Evolutionary conservation across 169 alveolate species (phyloP), one percentile per base, ranked within the genome.

Genomic region (Eimeria necatrix): DNA sequence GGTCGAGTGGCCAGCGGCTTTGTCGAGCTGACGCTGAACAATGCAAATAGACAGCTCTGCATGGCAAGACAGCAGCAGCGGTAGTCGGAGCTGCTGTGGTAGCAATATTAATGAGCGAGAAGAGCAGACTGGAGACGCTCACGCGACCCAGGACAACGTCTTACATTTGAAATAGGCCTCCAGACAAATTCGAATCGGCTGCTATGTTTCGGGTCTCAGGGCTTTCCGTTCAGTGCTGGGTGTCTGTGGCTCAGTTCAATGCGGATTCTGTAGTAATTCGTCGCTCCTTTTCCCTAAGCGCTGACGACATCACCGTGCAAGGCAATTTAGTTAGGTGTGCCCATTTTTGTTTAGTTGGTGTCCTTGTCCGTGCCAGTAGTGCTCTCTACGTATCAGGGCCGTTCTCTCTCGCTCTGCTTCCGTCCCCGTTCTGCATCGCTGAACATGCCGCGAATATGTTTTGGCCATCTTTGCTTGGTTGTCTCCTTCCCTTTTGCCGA

Each of bases 21-120:
- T 52, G 95, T 91, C n/a, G 95, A 91, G 22, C 51, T 91, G 51
- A 68, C 73, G 22, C 85, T 91, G n/a, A 6, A 26, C 24, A 91
- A 91, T 74, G 20, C 71, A 12, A 92, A 91, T 22, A 80, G 95
- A 20, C 95, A 92, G 0, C 81, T 91, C 49, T 68, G 90, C 51
- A 91, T 91, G 95, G 95, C 73, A 56, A 56, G 20, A 3, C 68
- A 56, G 2, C 22, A 56, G 68, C 68, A 56, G 12, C 68, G 20
- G 68, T 18, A 56, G 68, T 18, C 68, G 68, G 0, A 0, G 41
- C 41, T 32, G 41, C 41, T 32, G 41, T 32, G 41, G 41, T 32
- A 32, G 2, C 41, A 32, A 32, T 32, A 32, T 32, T 32, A 32
- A 32, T 32, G 41, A 32, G 41, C 41, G 41, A 32, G 41, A 2